Base-by-base conservation (phyloP, 805 yeast genomes). In the Wickerhamomyces subpelliculosus region DNA sequence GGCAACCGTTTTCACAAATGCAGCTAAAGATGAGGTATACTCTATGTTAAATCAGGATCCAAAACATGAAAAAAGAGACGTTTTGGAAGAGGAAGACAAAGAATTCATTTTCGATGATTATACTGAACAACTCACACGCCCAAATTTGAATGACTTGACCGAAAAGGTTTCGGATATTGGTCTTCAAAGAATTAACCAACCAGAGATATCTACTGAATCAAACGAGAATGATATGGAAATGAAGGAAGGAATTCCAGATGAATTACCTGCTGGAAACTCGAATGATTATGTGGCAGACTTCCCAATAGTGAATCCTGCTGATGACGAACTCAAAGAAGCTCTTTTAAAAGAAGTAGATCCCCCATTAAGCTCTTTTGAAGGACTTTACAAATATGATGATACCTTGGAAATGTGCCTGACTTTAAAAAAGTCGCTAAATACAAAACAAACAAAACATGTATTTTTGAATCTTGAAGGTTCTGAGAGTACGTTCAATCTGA, bases 1-100 rank as follows among this genome's bases (percentile, higher is more conserved):
- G 0, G 71, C 83, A 45, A 88, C 96, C 0, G 62, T 80, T 52
- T 81, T 72, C 53, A 82, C 95, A 1, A 76, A 78, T 36, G 76
- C 78, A 49, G 90, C 95, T 2, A 72, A 78, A 40, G 73, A 76
- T 38, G 96, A 86, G 47, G 80, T 87, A 0, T 65, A 73, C 44
- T 71, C 75, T 13, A 84, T 87, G 87, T 84, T 86, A 55, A 84
- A 81, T 51, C 75, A 72, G 35, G 75, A 75, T 1, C 59, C 68
- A 4, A 46, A 51, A 10, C 39, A 29, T 29, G 42, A 49, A 28
- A 39, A 51, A 7, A 52, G 47, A 17, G 45, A 49, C 27, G 45
- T 37, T 23, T 49, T n/a, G n/a, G n/a, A 39, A 8, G 40, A 40
- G 12, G 32, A 43, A 4, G 54, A 47, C n/a, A 47, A 51, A 17